Base-by-base conservation (phyloP, 352 stramenopile genomes). In the Phytophthora sp. region DNA sequence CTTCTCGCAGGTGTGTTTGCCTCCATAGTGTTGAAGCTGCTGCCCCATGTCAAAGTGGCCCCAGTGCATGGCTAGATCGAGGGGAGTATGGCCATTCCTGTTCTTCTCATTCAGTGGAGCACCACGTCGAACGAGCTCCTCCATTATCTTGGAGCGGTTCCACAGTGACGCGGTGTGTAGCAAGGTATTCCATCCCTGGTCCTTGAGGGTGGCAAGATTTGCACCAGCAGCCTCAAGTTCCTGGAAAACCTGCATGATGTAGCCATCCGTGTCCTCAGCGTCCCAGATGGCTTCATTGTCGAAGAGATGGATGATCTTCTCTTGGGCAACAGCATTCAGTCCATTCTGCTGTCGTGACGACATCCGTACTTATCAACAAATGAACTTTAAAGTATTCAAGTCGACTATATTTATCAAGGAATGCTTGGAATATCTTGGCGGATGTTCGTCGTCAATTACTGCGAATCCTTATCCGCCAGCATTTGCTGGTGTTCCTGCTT, bases 251-350 rank as follows among this genome's bases (percentile, higher is more conserved):
- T 77, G 64, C 3, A 84, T 41, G 27, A 88, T 75, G 47, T 74
- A 76, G 18, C 76, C 74, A 38, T 88, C 79, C 7, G 72, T 80
- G 52, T 86, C 77, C 35, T 84, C 79, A 1, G 79, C 74, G 23
- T 88, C 75, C 79, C 79, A 88, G 47, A 86, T 52, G n/a, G 60
- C 57, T 47, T 88, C 77, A 50, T 86, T 82, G 47, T 84, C 79
- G 59, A 88, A 86, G 24, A 88, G 54, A 21, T 80, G 71, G n/a
- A 63, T n/a, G 23, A 83, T 53, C 33, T 76, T 71, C 62, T 66
- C 58, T 41, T 62, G 52, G 20, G 36, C 66, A 29, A 53, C 33
- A 24, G 33, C 60, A 54, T 70, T 47, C 38, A 74, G 23, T 35
- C 64, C 61, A 21, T 13, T 46, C 26, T 69, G 61, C 20, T 50